A percentile compares a stretch with the other conserved stretches of the same genome.
These are phyloP conservation scores for Pythium monospermum DNA, from an alignment of 352 stramenopile genomes.

Conservation along the genomic window DNA sequence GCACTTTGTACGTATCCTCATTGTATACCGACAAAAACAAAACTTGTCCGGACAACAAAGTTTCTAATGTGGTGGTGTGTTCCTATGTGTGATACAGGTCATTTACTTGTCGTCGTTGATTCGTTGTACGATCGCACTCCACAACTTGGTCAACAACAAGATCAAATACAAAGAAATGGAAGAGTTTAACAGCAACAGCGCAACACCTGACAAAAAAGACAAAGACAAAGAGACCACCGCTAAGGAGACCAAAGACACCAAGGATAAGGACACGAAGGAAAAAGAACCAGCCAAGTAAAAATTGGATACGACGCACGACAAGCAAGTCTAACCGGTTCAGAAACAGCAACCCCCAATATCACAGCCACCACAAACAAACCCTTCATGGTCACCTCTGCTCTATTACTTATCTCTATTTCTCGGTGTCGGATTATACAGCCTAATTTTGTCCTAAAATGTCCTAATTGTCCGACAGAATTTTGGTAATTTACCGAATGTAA, in stretches of 20 bases:
- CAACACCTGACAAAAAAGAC: slow-evolving; percentile 61
- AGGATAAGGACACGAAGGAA: slow-evolving; percentile 21
- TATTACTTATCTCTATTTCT: no score
- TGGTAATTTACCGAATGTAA: no score
- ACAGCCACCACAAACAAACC: no score
- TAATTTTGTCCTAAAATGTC: no score
- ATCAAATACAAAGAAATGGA: slow-evolving; percentile 94
- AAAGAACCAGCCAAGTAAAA: slow-evolving; percentile 2
- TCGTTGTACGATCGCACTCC: slow-evolving; percentile 96
- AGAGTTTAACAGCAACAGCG: slow-evolving; percentile 56
- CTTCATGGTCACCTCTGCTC: no score
- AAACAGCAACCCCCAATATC: no score
- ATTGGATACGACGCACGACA: neutral
- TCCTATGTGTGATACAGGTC: slow-evolving; percentile 44
- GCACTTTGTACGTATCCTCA: slow-evolving; percentile 92
- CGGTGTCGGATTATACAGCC: no score
- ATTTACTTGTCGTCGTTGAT: slow-evolving; percentile 98
- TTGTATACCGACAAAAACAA: neutral
- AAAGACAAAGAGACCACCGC: slow-evolving; percentile 60
- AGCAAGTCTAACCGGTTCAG: neutral
- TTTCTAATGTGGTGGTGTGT: slow-evolving; percentile 4
- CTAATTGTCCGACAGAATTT: no score
- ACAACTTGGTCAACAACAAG: slow-evolving; percentile 99
- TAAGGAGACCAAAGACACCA: slow-evolving; percentile 17
- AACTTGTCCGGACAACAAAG: neutral